Conservation (phyloP, 805 yeast genomes). For the Nakazawaea pomicola region DNA sequence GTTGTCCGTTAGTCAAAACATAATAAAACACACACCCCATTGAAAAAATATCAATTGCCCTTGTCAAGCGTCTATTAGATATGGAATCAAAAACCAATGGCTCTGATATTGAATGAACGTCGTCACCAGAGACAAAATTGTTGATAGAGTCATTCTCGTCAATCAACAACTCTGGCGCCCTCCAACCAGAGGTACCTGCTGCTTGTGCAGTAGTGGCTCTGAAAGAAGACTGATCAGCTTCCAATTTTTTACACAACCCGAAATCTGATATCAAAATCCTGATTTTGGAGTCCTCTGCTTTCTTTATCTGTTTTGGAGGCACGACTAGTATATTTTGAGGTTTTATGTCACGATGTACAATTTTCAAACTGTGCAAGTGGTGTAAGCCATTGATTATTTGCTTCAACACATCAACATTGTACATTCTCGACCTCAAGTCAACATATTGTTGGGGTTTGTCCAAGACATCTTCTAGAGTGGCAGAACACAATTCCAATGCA, state of each 20-base stretch:
- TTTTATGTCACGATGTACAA: slow-evolving; percentile 91
- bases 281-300: slow-evolving; percentile 22
- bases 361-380: slow-evolving; percentile 82
- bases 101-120: slow-evolving; percentile 18
- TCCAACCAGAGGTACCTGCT: slow-evolving; percentile 98
- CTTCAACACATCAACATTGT: slow-evolving; percentile 50
- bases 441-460: slow-evolving; percentile 42
- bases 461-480: slow-evolving; percentile 81
- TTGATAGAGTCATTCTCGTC: slow-evolving; percentile 30
- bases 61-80: slow-evolving; percentile 61
- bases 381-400: slow-evolving; percentile 84
- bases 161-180: slow-evolving; percentile 85
- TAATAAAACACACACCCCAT: slow-evolving; percentile 93
- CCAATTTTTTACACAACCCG: slow-evolving; percentile 90
- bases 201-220: slow-evolving; percentile 89
- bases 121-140: slow-evolving; percentile 13
- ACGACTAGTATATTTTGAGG: slow-evolving; percentile 92
- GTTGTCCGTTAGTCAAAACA: slow-evolving; percentile 74
- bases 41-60: slow-evolving; percentile 90
- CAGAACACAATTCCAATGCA: slow-evolving; percentile 87
- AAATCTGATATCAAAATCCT: slow-evolving; percentile 88
- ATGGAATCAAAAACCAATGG: slow-evolving; percentile 33
- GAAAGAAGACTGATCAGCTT: slow-evolving; percentile 88
- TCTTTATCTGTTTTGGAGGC: slow-evolving; percentile 42
- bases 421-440: slow-evolving; percentile 34